A percentile compares a stretch with the other conserved stretches of the same genome.
Conservation (phyloP, 345 rosid genomes). For the Eucalyptus curtisii region DNA sequence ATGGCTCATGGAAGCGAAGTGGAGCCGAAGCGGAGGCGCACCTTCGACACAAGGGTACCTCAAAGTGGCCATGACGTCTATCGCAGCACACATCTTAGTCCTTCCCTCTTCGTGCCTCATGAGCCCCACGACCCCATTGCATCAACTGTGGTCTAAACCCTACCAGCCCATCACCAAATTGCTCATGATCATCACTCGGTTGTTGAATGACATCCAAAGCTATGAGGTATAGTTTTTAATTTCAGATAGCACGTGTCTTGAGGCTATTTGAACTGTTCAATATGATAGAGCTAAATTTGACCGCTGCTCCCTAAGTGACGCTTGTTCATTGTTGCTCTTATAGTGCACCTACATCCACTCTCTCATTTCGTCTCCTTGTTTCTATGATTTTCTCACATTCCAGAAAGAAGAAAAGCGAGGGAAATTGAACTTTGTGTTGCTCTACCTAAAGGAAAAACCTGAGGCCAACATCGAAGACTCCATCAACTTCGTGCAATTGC, state of each 20-base stretch:
- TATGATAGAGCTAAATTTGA: not conserved
- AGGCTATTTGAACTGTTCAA: not conserved
- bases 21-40: constrained; percentile 30
- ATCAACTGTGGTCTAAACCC: not conserved
- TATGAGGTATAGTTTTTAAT: not conserved
- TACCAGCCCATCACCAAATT: constrained; percentile 27
- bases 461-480: not conserved
- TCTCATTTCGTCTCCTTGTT: not conserved
- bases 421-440: not conserved
- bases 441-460: not conserved
- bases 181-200: constrained; percentile 40
- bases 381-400: not conserved
- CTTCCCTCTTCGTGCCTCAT: not conserved
- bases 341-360: not conserved
- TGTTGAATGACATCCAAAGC: constrained; percentile 20
- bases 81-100: constrained; percentile 27
- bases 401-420: not conserved
- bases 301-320: not conserved
- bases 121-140: not conserved
- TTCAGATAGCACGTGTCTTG: not conserved
- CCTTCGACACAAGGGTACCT: constrained; percentile 41
- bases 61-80: constrained; percentile 25
- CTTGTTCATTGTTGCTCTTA: not conserved
- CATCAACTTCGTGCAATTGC: not conserved
- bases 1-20: constrained; percentile 45